phyloP scores from a whole-genome alignment of 2,329 filamentous ascomycete genomes.

The Botrytis sinoallii region DNA sequence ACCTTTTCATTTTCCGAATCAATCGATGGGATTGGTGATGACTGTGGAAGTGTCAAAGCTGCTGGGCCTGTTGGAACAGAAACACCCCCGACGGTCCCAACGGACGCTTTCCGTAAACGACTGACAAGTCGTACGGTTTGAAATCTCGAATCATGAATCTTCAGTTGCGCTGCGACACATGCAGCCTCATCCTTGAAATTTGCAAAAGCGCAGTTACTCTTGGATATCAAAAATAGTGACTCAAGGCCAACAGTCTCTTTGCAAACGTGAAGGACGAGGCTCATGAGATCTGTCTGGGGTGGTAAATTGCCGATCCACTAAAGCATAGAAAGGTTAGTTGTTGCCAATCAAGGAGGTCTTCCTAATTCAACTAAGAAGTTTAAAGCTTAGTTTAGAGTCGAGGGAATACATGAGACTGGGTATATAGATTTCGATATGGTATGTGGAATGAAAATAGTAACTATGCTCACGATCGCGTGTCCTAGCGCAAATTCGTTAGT shows the following conservation, averaged over 20 bases:
- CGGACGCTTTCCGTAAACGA: conserved; percentile 62
- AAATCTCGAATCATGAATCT: conserved; percentile 88
- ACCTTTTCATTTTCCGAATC: conserved; percentile 38
- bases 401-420: not conserved
- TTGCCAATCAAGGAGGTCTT: not conserved
- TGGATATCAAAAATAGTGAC: conserved; percentile 90
- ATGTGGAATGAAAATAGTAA: not conserved
- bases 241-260: conserved; percentile 74
- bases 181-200: conserved; percentile 82
- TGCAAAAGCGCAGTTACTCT: conserved; percentile 96
- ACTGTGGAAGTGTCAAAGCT: conserved; percentile 29
- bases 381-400: not conserved
- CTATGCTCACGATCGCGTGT: conserved; percentile 60
- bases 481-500: conserved; percentile 48
- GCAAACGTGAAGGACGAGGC: conserved; percentile 86
- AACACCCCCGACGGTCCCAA: conserved; percentile 36
- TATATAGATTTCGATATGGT: not conserved
- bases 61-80: conserved; percentile 35
- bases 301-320: conserved; percentile 90
- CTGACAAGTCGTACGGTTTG: conserved; percentile 83
- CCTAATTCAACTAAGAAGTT: not conserved
- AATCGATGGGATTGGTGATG: conserved; percentile 30
- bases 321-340: conserved; percentile 1
- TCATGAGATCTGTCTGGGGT: conserved; percentile 75
- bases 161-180: conserved; percentile 72